These are phyloP conservation scores for Lactarius hengduanensis DNA, from an alignment of 768 basidiomycete genomes.

Conservation along the genomic window DNA sequence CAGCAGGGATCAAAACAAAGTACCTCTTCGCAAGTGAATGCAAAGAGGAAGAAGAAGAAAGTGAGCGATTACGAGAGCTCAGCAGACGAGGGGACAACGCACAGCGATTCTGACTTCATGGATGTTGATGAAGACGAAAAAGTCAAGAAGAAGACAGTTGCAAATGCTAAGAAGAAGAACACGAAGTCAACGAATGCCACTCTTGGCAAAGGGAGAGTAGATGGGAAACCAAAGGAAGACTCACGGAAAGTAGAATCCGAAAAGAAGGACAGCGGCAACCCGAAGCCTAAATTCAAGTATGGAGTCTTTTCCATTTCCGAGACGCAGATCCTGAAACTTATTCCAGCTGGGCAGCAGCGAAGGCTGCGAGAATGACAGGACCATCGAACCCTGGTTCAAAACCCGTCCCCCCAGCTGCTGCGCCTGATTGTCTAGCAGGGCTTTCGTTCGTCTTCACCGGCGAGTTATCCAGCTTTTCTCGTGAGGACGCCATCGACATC, in stretches of 20 bases:
- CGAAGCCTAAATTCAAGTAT: slow-evolving; percentile 41
- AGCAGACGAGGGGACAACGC: slow-evolving; percentile 33
- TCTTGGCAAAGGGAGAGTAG: not conserved
- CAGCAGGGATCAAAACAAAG: slow-evolving; percentile 25
- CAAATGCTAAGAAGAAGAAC: slow-evolving; percentile 28
- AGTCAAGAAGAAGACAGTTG: slow-evolving; percentile 23
- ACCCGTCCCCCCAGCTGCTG: slow-evolving; percentile 60
- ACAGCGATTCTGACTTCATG: slow-evolving; percentile 29
- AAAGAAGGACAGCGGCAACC: slow-evolving; percentile 29
- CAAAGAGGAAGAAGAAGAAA: slow-evolving; percentile 36
- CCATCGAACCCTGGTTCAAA: slow-evolving; percentile 59
- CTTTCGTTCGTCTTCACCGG: slow-evolving; percentile 95
- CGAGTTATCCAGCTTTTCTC: slow-evolving; percentile 79
- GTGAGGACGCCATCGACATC: slow-evolving; percentile 83
- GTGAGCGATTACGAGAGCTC: slow-evolving; percentile 37
- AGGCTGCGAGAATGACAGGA: slow-evolving; percentile 61
- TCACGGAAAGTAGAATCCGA: slow-evolving; percentile 16
- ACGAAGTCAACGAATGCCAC: not conserved
- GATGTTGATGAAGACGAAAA: slow-evolving; percentile 29
- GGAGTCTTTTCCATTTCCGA: slow-evolving; percentile 17
- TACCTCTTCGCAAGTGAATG: slow-evolving; percentile 28
- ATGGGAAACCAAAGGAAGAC: slow-evolving; percentile 29
- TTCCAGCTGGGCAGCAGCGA: slow-evolving; percentile 49
- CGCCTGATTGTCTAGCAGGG: slow-evolving; percentile 82
- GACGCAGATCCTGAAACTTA: not conserved